phyloP scores from a whole-genome alignment of 148 eudicot species.

The Beta vulgaris region DNA sequence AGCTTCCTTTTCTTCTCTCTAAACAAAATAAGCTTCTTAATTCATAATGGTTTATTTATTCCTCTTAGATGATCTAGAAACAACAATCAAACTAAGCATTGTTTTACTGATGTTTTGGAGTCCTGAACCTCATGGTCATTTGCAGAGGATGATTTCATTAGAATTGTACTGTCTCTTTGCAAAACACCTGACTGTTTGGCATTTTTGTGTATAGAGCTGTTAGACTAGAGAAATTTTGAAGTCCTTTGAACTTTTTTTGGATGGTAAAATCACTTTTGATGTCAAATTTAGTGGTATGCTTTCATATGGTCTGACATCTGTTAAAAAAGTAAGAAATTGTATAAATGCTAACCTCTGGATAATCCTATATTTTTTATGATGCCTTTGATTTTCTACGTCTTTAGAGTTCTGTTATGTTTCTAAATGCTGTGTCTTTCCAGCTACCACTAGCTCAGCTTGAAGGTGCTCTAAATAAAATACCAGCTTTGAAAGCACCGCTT shows the following conservation, averaged over 20 bases:
- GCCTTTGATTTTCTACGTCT: background rate
- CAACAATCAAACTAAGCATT: background rate
- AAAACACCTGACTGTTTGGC: background rate
- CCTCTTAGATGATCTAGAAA: background rate
- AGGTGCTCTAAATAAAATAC: slow-evolving; percentile 67
- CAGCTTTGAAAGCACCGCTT: slow-evolving; percentile 69
- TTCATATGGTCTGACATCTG: background rate
- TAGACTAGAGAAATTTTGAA: background rate
- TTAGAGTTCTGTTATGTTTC: background rate
- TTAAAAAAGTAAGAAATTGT: background rate
- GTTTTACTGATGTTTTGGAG: too few species aligned
- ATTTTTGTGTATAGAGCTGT: background rate
- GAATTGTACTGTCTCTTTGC: background rate
- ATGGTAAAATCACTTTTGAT: background rate
- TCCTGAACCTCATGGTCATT: background rate
- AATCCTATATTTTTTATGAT: too few species aligned
- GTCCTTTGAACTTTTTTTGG: background rate
- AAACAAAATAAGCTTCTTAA: background rate
- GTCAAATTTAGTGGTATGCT: too few species aligned
- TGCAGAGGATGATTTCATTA: background rate
- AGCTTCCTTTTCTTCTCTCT: background rate
- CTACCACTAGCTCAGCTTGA: slow-evolving; percentile 90
- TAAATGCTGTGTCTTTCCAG: slow-evolving; percentile 34
- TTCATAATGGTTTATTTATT: background rate
- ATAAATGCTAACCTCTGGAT: background rate